Evolutionary conservation across 768 basidiomycete genomes (phyloP).

Genomic region (Gloeophyllum trabeum): DNA sequence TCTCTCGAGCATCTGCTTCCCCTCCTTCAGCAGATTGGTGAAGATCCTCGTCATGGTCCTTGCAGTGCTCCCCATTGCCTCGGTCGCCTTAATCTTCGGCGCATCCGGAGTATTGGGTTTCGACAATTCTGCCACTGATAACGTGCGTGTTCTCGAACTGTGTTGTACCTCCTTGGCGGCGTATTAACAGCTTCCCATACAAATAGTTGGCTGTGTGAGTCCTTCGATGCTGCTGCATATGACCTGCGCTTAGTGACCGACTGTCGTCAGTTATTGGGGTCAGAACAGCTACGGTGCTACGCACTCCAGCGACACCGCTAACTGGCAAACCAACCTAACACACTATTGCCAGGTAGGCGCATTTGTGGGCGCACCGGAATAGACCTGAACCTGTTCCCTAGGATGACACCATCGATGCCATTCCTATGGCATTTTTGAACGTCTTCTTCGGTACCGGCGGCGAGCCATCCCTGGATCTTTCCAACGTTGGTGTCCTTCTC

Average conservation of each 20-base stretch:
- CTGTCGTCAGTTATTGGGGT: constrained; percentile 32
- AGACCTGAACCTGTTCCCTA: constrained; percentile 10
- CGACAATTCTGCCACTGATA: not conserved
- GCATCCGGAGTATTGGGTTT: not conserved
- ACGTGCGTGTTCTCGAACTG: not conserved
- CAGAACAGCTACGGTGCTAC: constrained; percentile 52
- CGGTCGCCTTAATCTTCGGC: too few relatives aligned
- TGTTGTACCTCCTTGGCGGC: not conserved
- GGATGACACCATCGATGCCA: constrained; percentile 45
- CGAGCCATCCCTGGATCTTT: constrained; percentile 46
- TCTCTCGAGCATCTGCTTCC: too few relatives aligned
- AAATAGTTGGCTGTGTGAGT: not conserved
- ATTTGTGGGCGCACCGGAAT: not conserved
- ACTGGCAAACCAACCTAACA: constrained; percentile 39
- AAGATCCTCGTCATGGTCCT: too few relatives aligned
- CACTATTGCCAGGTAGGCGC: constrained; percentile 37
- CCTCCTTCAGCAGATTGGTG: too few relatives aligned
- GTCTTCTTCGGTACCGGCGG: constrained; percentile 49
- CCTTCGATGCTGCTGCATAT: not conserved
- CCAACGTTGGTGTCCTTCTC: constrained; percentile 44
- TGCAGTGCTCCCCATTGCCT: too few relatives aligned
- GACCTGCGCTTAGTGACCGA: not conserved
- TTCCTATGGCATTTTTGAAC: constrained; percentile 53
- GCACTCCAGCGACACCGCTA: constrained; percentile 23
- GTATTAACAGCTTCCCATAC: not conserved